Percentiles rank a stretch among this genome's conserved stretches.
phyloP scores from a whole-genome alignment of 345 rosid species.

The Linum lewisii region DNA sequence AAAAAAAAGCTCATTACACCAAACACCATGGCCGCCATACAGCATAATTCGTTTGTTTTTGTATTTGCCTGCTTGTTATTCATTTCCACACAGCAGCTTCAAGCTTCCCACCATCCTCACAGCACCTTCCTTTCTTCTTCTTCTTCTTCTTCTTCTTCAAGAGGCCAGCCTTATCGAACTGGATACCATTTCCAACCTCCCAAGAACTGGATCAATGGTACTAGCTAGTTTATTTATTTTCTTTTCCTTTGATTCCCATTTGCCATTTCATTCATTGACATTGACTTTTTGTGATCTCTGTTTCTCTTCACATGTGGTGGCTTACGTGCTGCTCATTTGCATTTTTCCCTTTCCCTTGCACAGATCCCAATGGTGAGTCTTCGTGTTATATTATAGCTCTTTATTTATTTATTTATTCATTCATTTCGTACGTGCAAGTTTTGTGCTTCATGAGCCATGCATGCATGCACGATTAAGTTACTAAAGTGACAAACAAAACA shows the following conservation, averaged over 20 bases:
- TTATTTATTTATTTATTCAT: neutral
- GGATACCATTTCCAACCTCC: constrained; percentile 67
- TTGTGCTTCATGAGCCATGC: neutral
- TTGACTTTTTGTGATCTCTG: constrained; percentile 11
- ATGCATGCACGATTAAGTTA: too few species aligned
- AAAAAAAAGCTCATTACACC: too few species aligned
- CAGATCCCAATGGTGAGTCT: constrained; percentile 75
- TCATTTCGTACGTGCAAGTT: neutral
- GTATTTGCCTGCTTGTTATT: neutral
- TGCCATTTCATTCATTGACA: neutral
- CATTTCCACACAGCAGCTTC: neutral
- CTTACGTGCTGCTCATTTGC: constrained; percentile 2
- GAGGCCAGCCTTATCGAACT: constrained; percentile 52
- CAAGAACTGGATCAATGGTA: constrained; percentile 79
- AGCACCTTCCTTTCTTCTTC: neutral
- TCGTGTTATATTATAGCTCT: neutral
- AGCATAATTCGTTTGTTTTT: too few species aligned
- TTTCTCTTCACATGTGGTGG: constrained; percentile 9
- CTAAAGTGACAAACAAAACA: too few species aligned
- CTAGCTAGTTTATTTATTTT: neutral
- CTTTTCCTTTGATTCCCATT: neutral
- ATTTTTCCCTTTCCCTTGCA: constrained; percentile 9
- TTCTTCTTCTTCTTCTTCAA: neutral
- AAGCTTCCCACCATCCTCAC: neutral
- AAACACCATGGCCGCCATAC: too few species aligned